Percentiles rank a stretch among this genome's conserved stretches.
Conservation (phyloP, 495 filamentous ascomycete species). For the Penicillium pulvis region DNA sequence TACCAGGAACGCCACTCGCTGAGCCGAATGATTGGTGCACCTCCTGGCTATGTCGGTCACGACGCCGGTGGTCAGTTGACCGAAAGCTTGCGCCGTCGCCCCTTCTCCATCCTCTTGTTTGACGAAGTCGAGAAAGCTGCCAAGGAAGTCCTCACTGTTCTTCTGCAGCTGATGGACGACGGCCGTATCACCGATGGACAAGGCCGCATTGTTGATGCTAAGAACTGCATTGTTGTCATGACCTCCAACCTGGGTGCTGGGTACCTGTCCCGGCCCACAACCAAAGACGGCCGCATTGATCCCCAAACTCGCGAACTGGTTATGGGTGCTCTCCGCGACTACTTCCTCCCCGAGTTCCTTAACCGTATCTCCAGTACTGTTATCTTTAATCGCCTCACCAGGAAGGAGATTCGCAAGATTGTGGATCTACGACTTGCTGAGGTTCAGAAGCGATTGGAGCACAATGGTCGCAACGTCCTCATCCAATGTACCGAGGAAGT, state of each 20-base stretch:
- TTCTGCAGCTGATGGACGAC: conserved; percentile 98
- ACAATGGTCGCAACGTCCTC: conserved; percentile 78
- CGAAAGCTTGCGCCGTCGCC: conserved; percentile 86
- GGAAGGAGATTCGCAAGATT: conserved; percentile 87
- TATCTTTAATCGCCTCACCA: conserved; percentile 96
- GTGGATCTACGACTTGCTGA: conserved; percentile 88
- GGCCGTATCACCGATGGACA: conserved; percentile 98
- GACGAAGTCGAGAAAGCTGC: conserved; percentile 99
- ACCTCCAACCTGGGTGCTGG: conserved; percentile 96
- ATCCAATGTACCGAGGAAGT: conserved; percentile 79
- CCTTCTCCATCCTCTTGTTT: conserved; percentile 97
- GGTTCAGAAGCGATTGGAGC: conserved; percentile 82
- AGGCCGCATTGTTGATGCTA: conserved; percentile 89
- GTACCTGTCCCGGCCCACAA: conserved; percentile 77
- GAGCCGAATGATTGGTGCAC: conserved; percentile 96
- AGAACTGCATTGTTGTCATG: conserved; percentile 99
- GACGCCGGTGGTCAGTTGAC: conserved; percentile 96
- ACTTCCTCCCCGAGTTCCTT: conserved; percentile 97
- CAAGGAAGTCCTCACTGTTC: conserved; percentile 94
- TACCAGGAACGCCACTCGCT: conserved; percentile 98
- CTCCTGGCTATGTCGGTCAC: conserved; percentile 95
- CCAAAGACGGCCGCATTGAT: conserved; percentile 82
- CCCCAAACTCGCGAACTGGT: conserved; percentile 84
- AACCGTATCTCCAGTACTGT: conserved; percentile 94
- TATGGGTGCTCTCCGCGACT: conserved; percentile 83